Percentiles rank a stretch among this genome's conserved stretches.
These are phyloP conservation scores for Colletotrichum siamense DNA, from an alignment of 2,329 filamentous ascomycete genomes.

Conservation along the genomic window DNA sequence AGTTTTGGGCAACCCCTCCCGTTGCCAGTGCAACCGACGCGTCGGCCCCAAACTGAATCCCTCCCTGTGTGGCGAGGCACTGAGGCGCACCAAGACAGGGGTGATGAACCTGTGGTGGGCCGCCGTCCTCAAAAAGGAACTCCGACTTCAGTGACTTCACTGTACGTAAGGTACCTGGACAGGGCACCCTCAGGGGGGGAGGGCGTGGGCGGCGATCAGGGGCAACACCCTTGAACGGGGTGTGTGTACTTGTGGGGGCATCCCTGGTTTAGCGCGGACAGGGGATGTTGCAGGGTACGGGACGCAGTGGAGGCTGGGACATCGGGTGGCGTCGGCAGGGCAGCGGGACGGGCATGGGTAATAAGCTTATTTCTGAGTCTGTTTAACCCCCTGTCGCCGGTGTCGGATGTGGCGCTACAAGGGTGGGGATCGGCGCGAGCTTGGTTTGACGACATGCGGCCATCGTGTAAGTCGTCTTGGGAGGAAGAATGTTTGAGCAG, in stretches of 20 bases:
- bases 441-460: background rate
- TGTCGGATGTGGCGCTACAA: background rate
- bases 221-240: background rate
- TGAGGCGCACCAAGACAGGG: background rate
- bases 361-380: background rate
- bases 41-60: background rate
- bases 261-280: background rate
- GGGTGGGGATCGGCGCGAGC: background rate
- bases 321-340: background rate
- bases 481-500: background rate
- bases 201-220: background rate
- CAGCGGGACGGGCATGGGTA: background rate
- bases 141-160: background rate
- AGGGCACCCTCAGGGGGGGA: background rate
- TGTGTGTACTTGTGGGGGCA: background rate
- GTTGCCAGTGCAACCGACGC: background rate
- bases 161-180: background rate
- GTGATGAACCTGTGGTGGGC: background rate
- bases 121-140: background rate
- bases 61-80: background rate
- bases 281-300: background rate
- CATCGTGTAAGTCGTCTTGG: background rate
- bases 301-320: fast-evolving
- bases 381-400: fast-evolving
- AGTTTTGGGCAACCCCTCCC: background rate